Evolutionary conservation across 2,329 filamentous ascomycete genomes (phyloP), one percentile per base, ranked within the genome.

Genomic region (Epichloe elymi): DNA sequence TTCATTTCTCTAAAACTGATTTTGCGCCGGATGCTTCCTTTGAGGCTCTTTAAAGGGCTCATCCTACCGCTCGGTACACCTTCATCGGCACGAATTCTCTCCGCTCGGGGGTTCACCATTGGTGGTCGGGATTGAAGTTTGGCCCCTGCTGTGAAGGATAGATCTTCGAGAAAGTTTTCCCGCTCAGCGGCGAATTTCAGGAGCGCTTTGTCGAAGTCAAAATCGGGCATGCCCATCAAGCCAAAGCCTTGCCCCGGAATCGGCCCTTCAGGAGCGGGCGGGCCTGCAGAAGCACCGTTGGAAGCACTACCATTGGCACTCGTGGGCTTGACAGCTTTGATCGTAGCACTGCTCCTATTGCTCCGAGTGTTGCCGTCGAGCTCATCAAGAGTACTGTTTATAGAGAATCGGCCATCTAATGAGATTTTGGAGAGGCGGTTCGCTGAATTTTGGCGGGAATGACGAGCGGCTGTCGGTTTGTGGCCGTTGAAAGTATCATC

Each of bases 1-100:
- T 86, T 95, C 86, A 97, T 94, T 61, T 96, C 93, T 59, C 84
- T 80, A 67, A 91, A 88, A 60, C 91, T 95, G 68, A 98, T 86
- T 61, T 93, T 88, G 66, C 93, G 82, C 56, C 91, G 81, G 60
- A 98, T 86, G 69, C 89, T 96, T 43, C 91, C 91, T 82, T 87
- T 65, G 59, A 81, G 79, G 61, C 73, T 79, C 59, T 71, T 74
- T 54, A 81, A 64, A 43, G 78, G 77, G 64, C 76, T 80, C 64
- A 74, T 67, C 55, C 74, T 71, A 48, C 75, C 76, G 56, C 66
- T 74, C 39, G 66, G 60, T 20, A 75, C 72, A 46, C 56, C 72
- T 56, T 95, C 89, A 41, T 90, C 86, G 33, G 80, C 79, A 57
- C 83, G 83, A 60, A 96, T 86, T 60, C 87, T 85, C 66, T 94